phyloP scores from a whole-genome alignment of 257 asterid genomes.

The Euphrasia confusa region DNA sequence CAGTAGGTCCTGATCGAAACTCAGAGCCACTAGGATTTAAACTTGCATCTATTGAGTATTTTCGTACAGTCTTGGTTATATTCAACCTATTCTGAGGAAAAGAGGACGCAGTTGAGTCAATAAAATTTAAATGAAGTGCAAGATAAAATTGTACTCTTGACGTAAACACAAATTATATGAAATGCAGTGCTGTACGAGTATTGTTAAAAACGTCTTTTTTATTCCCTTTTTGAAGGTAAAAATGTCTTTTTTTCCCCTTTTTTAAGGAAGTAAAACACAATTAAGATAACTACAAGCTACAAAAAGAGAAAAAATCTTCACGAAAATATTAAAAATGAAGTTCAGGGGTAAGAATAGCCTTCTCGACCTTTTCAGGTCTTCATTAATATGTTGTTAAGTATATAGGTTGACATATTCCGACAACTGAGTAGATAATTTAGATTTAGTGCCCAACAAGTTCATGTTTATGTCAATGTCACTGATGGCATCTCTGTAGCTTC shows the following conservation, averaged over 20 bases:
- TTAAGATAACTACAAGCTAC: constrained; percentile 9
- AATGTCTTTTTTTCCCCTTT: neutral
- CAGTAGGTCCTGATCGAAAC: constrained; percentile 55
- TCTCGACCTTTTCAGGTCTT: neutral
- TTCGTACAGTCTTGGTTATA: constrained; percentile 77
- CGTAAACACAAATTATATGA: neutral
- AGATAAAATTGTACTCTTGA: constrained; percentile 3
- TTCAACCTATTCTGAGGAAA: constrained; percentile 88
- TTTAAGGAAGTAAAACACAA: neutral
- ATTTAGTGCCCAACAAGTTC: constrained; percentile 1
- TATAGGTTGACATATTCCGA: neutral
- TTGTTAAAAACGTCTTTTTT: neutral
- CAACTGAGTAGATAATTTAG: neutral
- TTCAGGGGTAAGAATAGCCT: neutral
- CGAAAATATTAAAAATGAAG: neutral
- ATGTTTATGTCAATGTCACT: constrained; percentile 12
- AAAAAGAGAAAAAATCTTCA: neutral
- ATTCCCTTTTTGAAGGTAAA: neutral
- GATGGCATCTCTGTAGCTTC: neutral
- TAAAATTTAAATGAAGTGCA: neutral
- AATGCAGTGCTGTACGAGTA: neutral
- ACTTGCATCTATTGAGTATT: constrained; percentile 73
- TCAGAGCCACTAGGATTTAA: constrained; percentile 79
- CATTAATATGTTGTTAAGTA: neutral
- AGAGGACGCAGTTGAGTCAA: constrained; percentile 23